Evolutionary conservation across 208 protist genomes (phyloP), one percentile per base, ranked within the genome.

Genomic region (Wallacemonas sp.): DNA sequence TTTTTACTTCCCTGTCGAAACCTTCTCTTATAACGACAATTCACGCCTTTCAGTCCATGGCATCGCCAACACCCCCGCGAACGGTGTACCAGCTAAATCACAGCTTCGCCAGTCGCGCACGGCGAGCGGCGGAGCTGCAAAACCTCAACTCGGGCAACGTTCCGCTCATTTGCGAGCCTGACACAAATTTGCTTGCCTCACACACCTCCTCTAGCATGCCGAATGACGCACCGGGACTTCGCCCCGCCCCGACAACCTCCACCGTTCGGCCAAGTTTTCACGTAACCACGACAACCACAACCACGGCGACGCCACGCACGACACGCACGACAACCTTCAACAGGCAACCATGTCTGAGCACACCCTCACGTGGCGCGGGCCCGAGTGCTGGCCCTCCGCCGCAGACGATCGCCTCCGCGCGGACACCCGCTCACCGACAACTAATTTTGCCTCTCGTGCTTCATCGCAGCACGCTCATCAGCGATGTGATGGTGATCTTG

Each of bases 401-500:
- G 7, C 16, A 18, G 11, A 22, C 16, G 11, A 22, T 49, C 20
- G 20, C 20, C 11, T 7, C 44, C 10, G 1, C 44, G 5, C 18
- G 44, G 5, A 18, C 44, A 49, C 44, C 44, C 8, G 44, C 44
- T 7, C 44, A 49, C 44, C 44, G 20, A 10, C 44, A 49, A 49
- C 44, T 49, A 7, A 16, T 49, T 18, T 23, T 49, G 20, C 44
- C 44, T 49, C 20, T 46, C 32, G 29, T 79, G 22, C 70, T 79
- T 18, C 77, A 49, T 2, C 41, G 26, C 5, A 44, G 69, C 38
- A 52, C 92, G 18, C 88, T 72, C 2, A 79, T 94, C 18, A 81
- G 82, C 10, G 81, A 93, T 67, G 91, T 95, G 52, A 82, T 95
- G 1, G 81, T 86, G 39, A 82, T 93, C 25, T 82, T 95, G 61